These are phyloP conservation scores for Xylariaceae sp. DNA, from an alignment of 2,329 filamentous ascomycete species.

Conservation along the genomic window DNA sequence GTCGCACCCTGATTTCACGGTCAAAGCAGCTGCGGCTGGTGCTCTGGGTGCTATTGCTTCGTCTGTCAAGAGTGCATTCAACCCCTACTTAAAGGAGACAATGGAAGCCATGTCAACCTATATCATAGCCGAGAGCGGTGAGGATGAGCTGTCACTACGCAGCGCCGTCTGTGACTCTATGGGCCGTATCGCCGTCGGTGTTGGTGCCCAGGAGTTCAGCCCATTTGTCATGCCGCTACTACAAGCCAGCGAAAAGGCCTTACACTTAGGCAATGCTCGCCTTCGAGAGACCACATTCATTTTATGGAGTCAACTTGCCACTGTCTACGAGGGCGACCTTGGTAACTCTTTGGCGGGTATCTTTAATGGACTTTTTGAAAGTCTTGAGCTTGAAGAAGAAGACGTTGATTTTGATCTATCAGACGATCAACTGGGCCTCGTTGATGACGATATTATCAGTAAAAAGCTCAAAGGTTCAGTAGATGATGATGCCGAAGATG, in stretches of 20 bases:
- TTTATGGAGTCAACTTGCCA: slow-evolving; percentile 91
- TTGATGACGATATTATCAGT: too few relatives aligned
- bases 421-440: slow-evolving; percentile 57
- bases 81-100: slow-evolving; percentile 88
- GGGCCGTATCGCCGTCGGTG: slow-evolving; percentile 88
- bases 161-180: slow-evolving; percentile 91
- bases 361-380: slow-evolving; percentile 81
- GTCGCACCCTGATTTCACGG: slow-evolving; percentile 82
- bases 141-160: slow-evolving; percentile 88
- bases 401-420: slow-evolving; percentile 75
- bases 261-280: slow-evolving; percentile 86
- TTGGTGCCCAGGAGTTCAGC: slow-evolving; percentile 85
- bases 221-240: slow-evolving; percentile 91
- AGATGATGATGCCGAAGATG: slow-evolving; percentile 62
- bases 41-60: slow-evolving; percentile 91
- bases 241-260: slow-evolving; percentile 88
- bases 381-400: slow-evolving; percentile 86
- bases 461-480: slow-evolving; percentile 72
- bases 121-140: slow-evolving; percentile 83
- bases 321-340: slow-evolving; percentile 89
- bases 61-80: slow-evolving; percentile 81
- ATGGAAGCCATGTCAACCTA: slow-evolving; percentile 90
- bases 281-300: slow-evolving; percentile 97
- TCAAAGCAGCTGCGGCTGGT: slow-evolving; percentile 88
- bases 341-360: slow-evolving; percentile 79